phyloP scores from a whole-genome alignment of 805 yeast genomes.

The Wickerhamomyces chaumierensis region DNA sequence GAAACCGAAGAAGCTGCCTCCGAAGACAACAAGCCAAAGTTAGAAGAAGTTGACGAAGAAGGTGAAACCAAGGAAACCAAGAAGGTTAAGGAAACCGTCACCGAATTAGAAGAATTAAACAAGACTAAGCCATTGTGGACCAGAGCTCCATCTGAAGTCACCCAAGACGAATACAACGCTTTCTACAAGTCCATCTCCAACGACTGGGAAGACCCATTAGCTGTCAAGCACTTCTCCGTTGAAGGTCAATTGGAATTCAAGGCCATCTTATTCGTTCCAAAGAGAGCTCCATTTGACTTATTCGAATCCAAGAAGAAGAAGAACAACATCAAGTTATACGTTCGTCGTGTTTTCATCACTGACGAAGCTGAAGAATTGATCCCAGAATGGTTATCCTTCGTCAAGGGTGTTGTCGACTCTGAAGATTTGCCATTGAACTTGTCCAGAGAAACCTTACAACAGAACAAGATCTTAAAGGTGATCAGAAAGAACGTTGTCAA shows the following conservation, averaged over 20 bases:
- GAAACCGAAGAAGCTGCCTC: constrained; percentile 51
- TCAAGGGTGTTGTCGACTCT: constrained; percentile 98
- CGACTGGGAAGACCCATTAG: constrained; percentile 99
- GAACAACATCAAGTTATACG: constrained; percentile 96
- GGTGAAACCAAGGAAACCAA: constrained; percentile 65
- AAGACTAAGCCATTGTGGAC: constrained; percentile 99
- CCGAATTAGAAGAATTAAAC: constrained; percentile 96
- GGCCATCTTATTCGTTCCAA: constrained; percentile 95
- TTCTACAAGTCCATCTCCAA: constrained; percentile 98
- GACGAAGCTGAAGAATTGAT: constrained; percentile 99
- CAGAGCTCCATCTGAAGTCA: constrained; percentile 93
- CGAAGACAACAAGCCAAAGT: constrained; percentile 58
- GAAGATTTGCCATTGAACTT: constrained; percentile 99
- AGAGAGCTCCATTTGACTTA: constrained; percentile 98
- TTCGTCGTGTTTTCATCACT: constrained; percentile 98
- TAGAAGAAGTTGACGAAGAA: constrained; percentile 65
- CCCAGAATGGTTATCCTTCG: constrained; percentile 97
- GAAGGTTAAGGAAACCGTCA: constrained; percentile 84
- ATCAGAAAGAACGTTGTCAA: constrained; percentile 98
- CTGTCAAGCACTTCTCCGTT: constrained; percentile 98
- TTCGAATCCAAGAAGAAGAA: constrained; percentile 99
- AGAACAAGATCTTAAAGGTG: constrained; percentile 98
- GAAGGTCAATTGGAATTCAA: constrained; percentile 99
- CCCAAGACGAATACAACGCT: constrained; percentile 97
- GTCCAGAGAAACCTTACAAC: constrained; percentile 99